Evolutionary conservation across 495 filamentous ascomycete genomes (phyloP), one percentile per base, ranked within the genome.

Genomic region (Glutinoglossum americanum): DNA sequence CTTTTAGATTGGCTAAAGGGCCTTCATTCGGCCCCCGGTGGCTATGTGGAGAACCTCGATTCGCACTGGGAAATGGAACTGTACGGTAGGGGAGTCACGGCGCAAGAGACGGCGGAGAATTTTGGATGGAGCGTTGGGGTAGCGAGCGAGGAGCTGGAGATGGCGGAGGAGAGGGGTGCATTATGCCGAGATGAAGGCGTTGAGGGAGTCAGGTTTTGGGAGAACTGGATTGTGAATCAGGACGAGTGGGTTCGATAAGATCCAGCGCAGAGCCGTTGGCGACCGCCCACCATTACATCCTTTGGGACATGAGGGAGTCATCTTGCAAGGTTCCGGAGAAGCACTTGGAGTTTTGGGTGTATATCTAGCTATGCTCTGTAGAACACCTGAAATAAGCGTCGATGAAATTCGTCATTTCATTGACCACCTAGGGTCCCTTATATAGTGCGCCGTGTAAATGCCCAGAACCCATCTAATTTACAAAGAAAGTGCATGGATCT

Each of bases 51-150:
- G 49, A 53, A 32, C 28, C 23, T 53, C 11, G 74, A 83, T 17
- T 73, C 81, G 41, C 55, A 75, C 0, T 89, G 86, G 85, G 82
- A 87, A 63, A 87, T 85, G 83, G 73, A 68, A 21, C 58, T 71
- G 25, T 93, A 85, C 65, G 93, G 90, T 1, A 75, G 80, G 44
- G 86, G 89, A 4, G 80, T 99, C 26, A 97, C 88, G 4, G 88
- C 89, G 8, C 83, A 90, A 62, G 89, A 96, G 65, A 78, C 79
- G 0, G 92, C 92, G 0, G 87, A 94, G 69, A 75, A 77, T 54
- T 99, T 99, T 70, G 87, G 89, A 25, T 99, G 92, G 92, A 97
- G 92, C 67, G 84, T 99, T 17, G 93, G 93, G n/a, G 92, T 99
- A 23, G 93, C 92, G 3, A 81, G 80, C 56, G 93, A 97, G 65